Evolutionary conservation across 139 green algal species (phyloP), one percentile per base, ranked within the genome.

Genomic region (Volvox africanus): DNA sequence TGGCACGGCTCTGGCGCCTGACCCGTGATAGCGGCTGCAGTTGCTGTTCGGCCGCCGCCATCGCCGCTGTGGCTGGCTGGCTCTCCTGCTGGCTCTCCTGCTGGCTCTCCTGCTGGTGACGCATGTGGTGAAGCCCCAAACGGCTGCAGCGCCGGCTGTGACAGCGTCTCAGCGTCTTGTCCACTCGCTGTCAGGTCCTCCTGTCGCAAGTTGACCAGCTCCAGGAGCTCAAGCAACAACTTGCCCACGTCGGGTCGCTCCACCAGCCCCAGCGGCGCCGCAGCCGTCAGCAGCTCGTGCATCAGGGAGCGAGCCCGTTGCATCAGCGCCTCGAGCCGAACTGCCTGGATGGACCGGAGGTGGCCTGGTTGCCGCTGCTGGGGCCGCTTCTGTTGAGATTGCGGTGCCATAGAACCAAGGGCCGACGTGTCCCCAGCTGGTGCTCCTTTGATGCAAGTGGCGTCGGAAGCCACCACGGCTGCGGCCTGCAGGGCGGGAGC

Each of bases 301-400:
- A 68, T 35, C 2, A 71, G 30, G 35, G 16, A 14, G 1, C 83
- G 36, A 1, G 83, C 67, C 24, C 68, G 67, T 33, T 44, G 67
- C 83, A 80, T 73, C 65, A 89, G 36, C 13, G 68, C 83, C 67
- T 80, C 83, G 16, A 88, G 35, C 5, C 62, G 20, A 9, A 21
- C 33, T 1, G 62, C 33, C 62, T 79, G 33, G 33, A 26, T 33
- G 0, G 21, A 6, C 33, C 21, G 62, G 33, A 11, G 21, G 17
- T 32, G 61, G 30, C 35, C 26, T 2, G 37, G 50, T 44, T 73
- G 50, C 44, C 21, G 50, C 26, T 71, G 26, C 80, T 1, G 50
- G 26, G 44, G 50, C 50, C 44, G 80, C 55, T 19, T 1, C 44
- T 0, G 80, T 55, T 86, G 50, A 44, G 24, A 17, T 17, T 37